Conservation (phyloP, 768 basidiomycete genomes). For the Cyclocybe aegerita region DNA sequence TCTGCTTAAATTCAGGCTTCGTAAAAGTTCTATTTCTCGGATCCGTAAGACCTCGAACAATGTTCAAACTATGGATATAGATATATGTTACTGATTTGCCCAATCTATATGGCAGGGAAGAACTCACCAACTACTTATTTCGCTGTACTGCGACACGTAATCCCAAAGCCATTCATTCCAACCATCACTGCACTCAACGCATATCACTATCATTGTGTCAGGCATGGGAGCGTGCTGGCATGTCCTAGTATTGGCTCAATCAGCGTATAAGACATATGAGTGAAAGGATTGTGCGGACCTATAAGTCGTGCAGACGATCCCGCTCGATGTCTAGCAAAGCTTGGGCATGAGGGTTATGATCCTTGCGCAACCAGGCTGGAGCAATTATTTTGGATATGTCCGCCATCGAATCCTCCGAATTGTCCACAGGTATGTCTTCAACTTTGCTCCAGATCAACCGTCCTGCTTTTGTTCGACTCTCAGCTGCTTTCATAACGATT, state of each 20-base stretch:
- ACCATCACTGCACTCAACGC: conserved; percentile 25
- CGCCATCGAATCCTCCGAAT: no score
- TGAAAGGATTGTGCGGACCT: no score
- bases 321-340: no score
- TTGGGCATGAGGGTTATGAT: no score
- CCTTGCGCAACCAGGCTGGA: no score
- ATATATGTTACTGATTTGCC: conserved; percentile 42
- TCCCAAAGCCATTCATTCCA: conserved; percentile 23
- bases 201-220: conserved; percentile 14
- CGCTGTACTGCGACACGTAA: conserved; percentile 36
- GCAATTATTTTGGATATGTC: no score
- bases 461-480: no score
- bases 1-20: no score
- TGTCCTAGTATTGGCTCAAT: conserved; percentile 17
- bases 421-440: no score
- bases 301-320: no score
- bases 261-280: not conserved
- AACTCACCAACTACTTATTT: conserved; percentile 47
- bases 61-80: not conserved
- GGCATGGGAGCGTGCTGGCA: conserved; percentile 22
- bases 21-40: conserved; percentile 28
- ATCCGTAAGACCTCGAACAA: conserved; percentile 29
- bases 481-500: no score
- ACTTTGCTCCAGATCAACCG: no score
- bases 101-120: conserved; percentile 38